A percentile compares a stretch with the other conserved stretches of the same genome.
Conservation (phyloP, 768 basidiomycete genomes). For the Strobilomyces echinocephalus region DNA sequence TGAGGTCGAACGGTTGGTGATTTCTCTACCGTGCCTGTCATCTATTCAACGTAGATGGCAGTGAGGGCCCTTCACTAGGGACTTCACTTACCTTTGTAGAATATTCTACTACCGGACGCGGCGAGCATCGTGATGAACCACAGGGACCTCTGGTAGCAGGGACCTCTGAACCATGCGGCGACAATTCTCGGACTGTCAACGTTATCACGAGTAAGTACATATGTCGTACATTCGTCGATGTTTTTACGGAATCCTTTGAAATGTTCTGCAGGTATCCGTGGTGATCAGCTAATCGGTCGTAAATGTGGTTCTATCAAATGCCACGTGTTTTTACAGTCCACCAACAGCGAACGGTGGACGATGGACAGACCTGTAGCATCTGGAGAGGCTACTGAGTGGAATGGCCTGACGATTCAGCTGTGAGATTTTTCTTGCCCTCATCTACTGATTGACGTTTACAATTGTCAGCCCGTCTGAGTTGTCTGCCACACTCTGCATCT, state of each 20-base stretch:
- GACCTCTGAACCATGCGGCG: neutral
- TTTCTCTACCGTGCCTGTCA: too few relatives aligned
- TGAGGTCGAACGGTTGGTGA: too few relatives aligned
- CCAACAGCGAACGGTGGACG: neutral
- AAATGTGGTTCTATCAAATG: neutral
- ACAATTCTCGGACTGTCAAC: neutral
- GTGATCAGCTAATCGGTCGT: neutral
- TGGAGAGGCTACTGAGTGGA: neutral
- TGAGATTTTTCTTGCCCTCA: neutral
- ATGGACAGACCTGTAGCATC: neutral
- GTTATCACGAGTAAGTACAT: neutral
- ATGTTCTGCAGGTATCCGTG: neutral
- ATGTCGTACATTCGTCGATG: neutral
- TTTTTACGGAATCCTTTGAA: neutral
- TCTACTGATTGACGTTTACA: neutral
- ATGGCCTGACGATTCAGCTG: neutral
- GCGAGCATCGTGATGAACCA: neutral
- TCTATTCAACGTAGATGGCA: too few relatives aligned
- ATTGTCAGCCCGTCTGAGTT: neutral
- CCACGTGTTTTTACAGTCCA: neutral
- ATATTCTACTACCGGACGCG: neutral
- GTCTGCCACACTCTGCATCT: neutral
- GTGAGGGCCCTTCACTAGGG: too few relatives aligned
- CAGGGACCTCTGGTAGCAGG: neutral
- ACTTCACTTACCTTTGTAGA: neutral